A percentile compares a stretch with the other conserved stretches of the same genome.
phyloP scores from a whole-genome alignment of 2,329 filamentous ascomycete species.

The Rhinocladiella similis region DNA sequence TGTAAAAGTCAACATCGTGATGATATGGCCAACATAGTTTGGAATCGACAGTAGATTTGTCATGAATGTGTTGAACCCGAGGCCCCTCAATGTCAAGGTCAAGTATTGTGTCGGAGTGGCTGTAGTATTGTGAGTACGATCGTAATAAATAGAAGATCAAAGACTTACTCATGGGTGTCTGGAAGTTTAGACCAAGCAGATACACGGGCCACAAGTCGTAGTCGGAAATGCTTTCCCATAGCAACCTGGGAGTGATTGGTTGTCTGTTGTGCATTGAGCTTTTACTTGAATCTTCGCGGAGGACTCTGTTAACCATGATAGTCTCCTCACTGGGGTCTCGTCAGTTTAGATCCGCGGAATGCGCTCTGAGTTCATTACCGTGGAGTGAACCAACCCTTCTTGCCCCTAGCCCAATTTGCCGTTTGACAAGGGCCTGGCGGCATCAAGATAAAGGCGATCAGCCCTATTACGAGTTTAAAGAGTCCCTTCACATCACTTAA shows the following conservation, averaged over 20 bases:
- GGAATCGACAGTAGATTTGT: slow-evolving; percentile 63
- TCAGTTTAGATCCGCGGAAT: background rate
- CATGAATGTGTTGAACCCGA: slow-evolving; percentile 38
- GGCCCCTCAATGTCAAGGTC: slow-evolving; percentile 45
- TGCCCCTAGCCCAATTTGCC: slow-evolving; percentile 54
- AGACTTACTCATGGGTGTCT: slow-evolving; percentile 18
- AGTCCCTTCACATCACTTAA: slow-evolving; percentile 34
- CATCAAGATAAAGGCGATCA: slow-evolving; percentile 45
- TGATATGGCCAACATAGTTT: slow-evolving; percentile 55
- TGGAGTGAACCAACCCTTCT: slow-evolving; percentile 63
- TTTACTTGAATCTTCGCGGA: slow-evolving; percentile 45
- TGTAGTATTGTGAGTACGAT: background rate
- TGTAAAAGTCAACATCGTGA: slow-evolving; percentile 56
- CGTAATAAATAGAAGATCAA: background rate
- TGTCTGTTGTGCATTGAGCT: slow-evolving; percentile 40
- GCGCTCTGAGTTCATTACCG: slow-evolving; percentile 29
- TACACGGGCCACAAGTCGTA: slow-evolving; percentile 43
- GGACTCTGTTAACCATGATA: slow-evolving; percentile 62
- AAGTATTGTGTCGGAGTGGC: slow-evolving; percentile 48
- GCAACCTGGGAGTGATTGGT: slow-evolving; percentile 32
- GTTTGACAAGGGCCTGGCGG: slow-evolving; percentile 45
- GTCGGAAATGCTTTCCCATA: slow-evolving; percentile 38
- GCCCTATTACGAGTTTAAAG: slow-evolving; percentile 44
- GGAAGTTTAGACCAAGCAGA: slow-evolving; percentile 33
- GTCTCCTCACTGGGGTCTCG: slow-evolving; percentile 50